phyloP scores from a whole-genome alignment of 768 basidiomycete species.

The Tephrocybe sp. region DNA sequence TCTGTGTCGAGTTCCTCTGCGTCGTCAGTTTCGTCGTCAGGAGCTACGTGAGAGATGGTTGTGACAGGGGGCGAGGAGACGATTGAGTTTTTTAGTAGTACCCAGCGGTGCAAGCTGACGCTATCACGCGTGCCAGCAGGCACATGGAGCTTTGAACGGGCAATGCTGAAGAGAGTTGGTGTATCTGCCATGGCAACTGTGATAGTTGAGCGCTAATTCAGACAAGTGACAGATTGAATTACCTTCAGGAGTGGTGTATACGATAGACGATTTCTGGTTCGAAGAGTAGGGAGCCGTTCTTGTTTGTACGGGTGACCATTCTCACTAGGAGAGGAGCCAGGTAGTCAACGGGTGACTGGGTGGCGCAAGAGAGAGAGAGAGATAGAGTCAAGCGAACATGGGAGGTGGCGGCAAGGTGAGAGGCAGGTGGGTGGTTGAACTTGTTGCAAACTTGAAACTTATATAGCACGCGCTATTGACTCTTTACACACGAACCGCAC shows the following conservation, averaged over 20 bases:
- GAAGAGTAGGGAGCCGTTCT: constrained; percentile 85
- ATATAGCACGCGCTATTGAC: constrained; percentile 21
- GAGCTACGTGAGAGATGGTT: constrained; percentile 30
- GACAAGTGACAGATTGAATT: not conserved
- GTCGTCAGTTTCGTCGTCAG: constrained; percentile 40
- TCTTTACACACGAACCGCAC: constrained; percentile 18
- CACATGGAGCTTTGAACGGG: constrained; percentile 73
- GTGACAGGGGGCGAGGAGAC: constrained; percentile 46
- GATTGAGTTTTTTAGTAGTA: constrained; percentile 84
- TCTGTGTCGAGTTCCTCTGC: constrained; percentile 58
- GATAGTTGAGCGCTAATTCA: constrained; percentile 12
- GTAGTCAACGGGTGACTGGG: constrained; percentile 39
- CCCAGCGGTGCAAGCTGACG: constrained; percentile 83
- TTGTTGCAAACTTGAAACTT: constrained; percentile 15
- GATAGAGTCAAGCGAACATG: constrained; percentile 45
- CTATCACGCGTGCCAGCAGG: constrained; percentile 63
- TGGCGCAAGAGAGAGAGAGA: constrained; percentile 27
- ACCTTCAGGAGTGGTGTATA: constrained; percentile 59
- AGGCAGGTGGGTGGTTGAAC: constrained; percentile 20
- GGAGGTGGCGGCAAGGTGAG: constrained; percentile 14
- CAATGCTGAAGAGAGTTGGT: constrained; percentile 55
- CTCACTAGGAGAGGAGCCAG: constrained; percentile 38
- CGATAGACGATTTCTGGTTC: constrained; percentile 87
- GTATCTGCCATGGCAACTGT: not conserved
- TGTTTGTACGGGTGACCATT: constrained; percentile 84